Evolutionary conservation across 2,329 filamentous ascomycete genomes (phyloP), one percentile per base, ranked within the genome.

Genomic region (Fusarium piperis): DNA sequence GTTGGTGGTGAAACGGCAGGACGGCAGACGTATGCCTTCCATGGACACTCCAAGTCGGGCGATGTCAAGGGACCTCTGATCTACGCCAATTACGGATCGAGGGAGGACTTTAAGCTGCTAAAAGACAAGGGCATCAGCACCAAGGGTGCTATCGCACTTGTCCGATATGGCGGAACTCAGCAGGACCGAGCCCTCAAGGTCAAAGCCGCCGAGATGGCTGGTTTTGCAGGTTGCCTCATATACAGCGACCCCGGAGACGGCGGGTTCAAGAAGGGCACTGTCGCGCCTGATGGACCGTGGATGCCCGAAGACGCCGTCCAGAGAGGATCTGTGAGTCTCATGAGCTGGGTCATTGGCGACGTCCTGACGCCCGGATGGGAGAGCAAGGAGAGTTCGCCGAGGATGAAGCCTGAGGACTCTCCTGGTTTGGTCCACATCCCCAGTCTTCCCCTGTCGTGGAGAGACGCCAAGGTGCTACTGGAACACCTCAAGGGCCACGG

Each of bases 181-280:
- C 85, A 84, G 3, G 93, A 97, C 78, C 85, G 88, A 7, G 93
- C 90, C 2, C 83, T 97, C 74, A 98, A 98, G 81, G 89, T 99
- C 76, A 97, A 95, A 82, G 93, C 93, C 11, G 96, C 96, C 1
- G 93, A 98, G 81, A 80, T 94, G 74, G 93, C 93, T 15, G 96
- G 96, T 2, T 96, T 94, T 71, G 90, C 87, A 2, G 96, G 95
- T 15, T 97, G 94, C 76, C 89, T 99, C 62, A 93, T 97, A 64
- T 99, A 98, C 83, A 97, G 92, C 58, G 96, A 98, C 78, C 95
- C 95, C 0, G 87, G 88, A 2, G 92, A 98, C 57, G 93, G 97
- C 78, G 94, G 94, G 1, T 96, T 95, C 76, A 81, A 88, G 30
- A 89, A 89, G 72, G 95, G 94, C 5, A 85, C 90, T 1, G 86